These are phyloP conservation scores for Plasmopara viticola DNA, from an alignment of 352 stramenopile genomes.

Conservation along the genomic window DNA sequence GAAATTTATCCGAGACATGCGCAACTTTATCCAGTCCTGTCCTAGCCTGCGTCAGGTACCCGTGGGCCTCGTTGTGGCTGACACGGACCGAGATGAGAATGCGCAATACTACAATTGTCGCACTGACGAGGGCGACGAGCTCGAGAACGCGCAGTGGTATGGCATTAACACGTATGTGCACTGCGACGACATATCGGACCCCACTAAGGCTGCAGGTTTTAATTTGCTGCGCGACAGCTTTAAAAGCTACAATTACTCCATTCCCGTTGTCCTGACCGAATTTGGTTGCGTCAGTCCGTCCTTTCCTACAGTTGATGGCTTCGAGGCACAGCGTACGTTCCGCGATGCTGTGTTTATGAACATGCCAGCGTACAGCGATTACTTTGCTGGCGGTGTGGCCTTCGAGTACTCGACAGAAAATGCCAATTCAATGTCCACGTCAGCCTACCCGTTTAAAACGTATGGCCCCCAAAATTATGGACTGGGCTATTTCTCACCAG, in stretches of 20 bases:
- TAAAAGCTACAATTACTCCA: constrained; percentile 44
- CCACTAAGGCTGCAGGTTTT: constrained; percentile 43
- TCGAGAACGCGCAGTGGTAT: constrained; percentile 82
- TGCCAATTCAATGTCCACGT: constrained; percentile 55
- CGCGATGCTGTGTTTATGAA: constrained; percentile 63
- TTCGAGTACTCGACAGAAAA: constrained; percentile 83
- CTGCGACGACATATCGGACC: constrained; percentile 50
- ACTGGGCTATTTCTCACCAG: constrained; percentile 61
- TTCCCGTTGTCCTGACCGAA: constrained; percentile 28
- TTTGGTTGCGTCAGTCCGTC: constrained; percentile 22
- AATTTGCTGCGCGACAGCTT: constrained; percentile 57
- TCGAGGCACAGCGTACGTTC: constrained; percentile 70
- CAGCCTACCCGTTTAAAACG: constrained; percentile 55
- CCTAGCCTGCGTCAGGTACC: constrained; percentile 56
- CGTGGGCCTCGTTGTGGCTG: constrained; percentile 66
- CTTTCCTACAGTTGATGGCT: constrained; percentile 49
- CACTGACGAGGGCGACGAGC: constrained; percentile 42
- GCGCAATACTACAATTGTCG: constrained; percentile 82
- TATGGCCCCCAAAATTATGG: constrained; percentile 71
- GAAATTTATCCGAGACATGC: constrained; percentile 86
- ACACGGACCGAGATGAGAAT: constrained; percentile 53
- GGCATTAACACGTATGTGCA: constrained; percentile 81
- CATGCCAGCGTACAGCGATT: constrained; percentile 35
- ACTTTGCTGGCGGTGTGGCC: constrained; percentile 57
- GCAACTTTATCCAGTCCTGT: constrained; percentile 58